Percentiles rank a stretch among this genome's conserved stretches.
These are phyloP conservation scores for Rhodotorula kratochvilovae DNA, from an alignment of 768 basidiomycete genomes.

Conservation along the genomic window DNA sequence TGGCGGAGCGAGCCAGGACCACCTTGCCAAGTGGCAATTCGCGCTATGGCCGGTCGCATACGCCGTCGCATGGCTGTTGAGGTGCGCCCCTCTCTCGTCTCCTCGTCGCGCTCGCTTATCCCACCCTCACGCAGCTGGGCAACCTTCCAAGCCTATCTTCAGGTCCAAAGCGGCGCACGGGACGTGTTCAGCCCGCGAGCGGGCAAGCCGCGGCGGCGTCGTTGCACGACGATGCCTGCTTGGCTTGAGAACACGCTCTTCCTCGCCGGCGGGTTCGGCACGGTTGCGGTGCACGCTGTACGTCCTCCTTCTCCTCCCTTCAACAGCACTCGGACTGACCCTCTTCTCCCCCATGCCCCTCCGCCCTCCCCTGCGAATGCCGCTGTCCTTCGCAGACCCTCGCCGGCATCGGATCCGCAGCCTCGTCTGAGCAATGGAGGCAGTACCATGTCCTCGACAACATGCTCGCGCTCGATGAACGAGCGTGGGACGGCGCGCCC, in stretches of 20 bases:
- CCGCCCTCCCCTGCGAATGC: too few relatives aligned
- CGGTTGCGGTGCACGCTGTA: neutral
- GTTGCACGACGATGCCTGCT: neutral
- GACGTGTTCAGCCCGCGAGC: neutral
- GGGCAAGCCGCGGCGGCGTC: neutral
- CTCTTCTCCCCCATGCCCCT: neutral
- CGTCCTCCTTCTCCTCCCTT: neutral
- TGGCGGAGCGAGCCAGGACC: too few relatives aligned
- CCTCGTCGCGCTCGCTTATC: too few relatives aligned
- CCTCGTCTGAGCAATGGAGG: neutral
- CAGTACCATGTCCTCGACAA: neutral
- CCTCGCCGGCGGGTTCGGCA: neutral
- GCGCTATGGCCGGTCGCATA: neutral
- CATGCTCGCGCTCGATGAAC: neutral
- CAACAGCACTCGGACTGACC: neutral
- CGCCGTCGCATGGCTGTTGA: neutral
- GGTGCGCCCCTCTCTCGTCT: neutral
- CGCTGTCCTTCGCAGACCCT: neutral
- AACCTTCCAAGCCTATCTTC: neutral
- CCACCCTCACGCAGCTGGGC: neutral
- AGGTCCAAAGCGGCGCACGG: neutral
- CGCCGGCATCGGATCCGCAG: neutral
- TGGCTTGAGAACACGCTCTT: conserved; percentile 3
- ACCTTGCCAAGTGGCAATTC: neutral
- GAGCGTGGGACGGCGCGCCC: neutral